Conservation (phyloP, 1,139 yeast species). For the Yamadazyma dendronema region DNA sequence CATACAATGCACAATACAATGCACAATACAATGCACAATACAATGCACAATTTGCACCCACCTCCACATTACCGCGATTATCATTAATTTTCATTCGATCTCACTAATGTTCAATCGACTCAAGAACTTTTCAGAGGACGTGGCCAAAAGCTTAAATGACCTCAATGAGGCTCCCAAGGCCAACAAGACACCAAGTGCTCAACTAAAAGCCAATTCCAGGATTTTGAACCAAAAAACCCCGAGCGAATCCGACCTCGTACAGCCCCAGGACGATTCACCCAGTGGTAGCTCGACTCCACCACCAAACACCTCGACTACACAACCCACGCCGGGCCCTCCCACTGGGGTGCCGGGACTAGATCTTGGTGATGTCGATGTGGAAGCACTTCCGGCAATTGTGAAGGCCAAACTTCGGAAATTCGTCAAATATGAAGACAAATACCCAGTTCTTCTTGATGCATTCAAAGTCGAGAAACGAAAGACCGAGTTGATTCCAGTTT, state of each 20-base stretch:
- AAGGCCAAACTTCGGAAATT: constrained; percentile 70
- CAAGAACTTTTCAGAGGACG: constrained; percentile 61
- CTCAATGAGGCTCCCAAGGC: constrained; percentile 20
- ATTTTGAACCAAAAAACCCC: constrained; percentile 44
- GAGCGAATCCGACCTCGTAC: constrained; percentile 39
- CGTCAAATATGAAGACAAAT: constrained; percentile 84
- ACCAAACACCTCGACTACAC: constrained; percentile 2
- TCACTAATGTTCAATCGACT: constrained; percentile 35
- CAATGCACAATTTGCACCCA: neutral
- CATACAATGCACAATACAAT: no score
- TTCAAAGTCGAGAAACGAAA: constrained; percentile 78
- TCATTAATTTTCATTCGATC: neutral
- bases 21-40: neutral
- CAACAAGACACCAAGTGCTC: constrained; percentile 18
- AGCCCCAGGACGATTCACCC: constrained; percentile 37
- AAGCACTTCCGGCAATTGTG: constrained; percentile 52
- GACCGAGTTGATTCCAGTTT: constrained; percentile 55
- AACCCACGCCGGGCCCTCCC: neutral
- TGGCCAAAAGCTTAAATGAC: constrained; percentile 45
- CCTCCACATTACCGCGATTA: neutral
- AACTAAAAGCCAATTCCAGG: constrained; percentile 33
- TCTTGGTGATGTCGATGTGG: constrained; percentile 24
- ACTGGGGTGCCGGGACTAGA: constrained; percentile 8
- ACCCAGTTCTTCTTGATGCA: constrained; percentile 79
- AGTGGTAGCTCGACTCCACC: neutral